Base-by-base conservation (phyloP, 2,329 filamentous ascomycete genomes). In the Colletotrichum theobromicola region DNA sequence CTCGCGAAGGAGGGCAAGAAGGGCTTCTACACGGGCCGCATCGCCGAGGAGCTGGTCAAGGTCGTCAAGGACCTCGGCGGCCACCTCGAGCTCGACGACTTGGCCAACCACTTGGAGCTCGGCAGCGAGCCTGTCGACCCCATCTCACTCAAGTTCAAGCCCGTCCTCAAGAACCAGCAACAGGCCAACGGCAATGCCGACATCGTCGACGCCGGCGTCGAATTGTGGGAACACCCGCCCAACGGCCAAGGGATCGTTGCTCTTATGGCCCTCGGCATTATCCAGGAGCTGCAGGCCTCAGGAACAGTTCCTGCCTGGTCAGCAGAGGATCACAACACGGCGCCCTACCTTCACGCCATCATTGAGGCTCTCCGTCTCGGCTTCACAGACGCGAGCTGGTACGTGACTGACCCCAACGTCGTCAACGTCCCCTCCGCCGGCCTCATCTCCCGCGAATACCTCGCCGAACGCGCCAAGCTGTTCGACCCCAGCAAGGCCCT, bases 191-290 rank as follows among this genome's bases (percentile, higher is more conserved):
- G 63, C 34, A 72, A 77, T 65, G 83, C 87, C 15, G 92, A 92
- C 57, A 18, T 37, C 24, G 26, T 53, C 57, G 68, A 57, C 26
- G 61, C 67, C 32, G 66, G 66, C 55, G 89, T 98, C 55, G 93
- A 98, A 80, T 87, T 99, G 1, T 98, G 96, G 96, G 97, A 99
- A 81, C 96, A 98, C 81, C 96, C 96, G 42, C 97, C 97, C 10
- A 98, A 98, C 79, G 96, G 97, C 0, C 97, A 98, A 84, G 97
- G 97, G 2, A 96, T 98, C 77, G 94, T 98, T 3, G 97, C 97
- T 0, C 87, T 98, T 35, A 98, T 98, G 93, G 94, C 97, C 0
- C 88, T 99, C 1, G 97, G 97, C 2, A 98, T 98, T 77, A 87
- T 99, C 63, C 93, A 98, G 82, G 92, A 96, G 81, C 89, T 98